phyloP scores from a whole-genome alignment of 2,329 filamentous ascomycete species.

The Ophiocordyceps camponoti-saundersi region DNA sequence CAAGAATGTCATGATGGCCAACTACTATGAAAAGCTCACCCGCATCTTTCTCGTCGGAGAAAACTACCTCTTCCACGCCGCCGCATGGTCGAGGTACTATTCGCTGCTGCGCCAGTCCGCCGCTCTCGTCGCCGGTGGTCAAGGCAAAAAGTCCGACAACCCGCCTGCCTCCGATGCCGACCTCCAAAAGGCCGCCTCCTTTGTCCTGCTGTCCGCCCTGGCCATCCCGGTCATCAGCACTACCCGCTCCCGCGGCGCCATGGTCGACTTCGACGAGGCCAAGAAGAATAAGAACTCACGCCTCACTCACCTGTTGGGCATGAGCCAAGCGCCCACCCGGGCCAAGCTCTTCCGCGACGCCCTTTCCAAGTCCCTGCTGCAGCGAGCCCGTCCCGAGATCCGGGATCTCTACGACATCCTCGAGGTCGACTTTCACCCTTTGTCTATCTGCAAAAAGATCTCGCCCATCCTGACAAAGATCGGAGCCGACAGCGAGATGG shows the following conservation, averaged over 20 bases:
- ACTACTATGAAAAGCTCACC: constrained; percentile 99
- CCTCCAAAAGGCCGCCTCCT: constrained; percentile 85
- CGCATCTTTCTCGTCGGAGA: constrained; percentile 97
- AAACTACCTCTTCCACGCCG: constrained; percentile 98
- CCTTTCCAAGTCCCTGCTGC: constrained; percentile 82
- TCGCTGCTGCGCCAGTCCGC: constrained; percentile 87
- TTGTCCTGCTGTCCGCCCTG: constrained; percentile 84
- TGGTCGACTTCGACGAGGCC: constrained; percentile 92
- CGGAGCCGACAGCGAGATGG: constrained; percentile 85
- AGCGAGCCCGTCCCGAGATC: constrained; percentile 86
- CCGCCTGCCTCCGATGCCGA: constrained; percentile 78
- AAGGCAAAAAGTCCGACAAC: constrained; percentile 87
- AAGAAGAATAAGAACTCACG: constrained; percentile 98
- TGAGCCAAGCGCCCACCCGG: constrained; percentile 78
- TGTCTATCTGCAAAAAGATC: constrained; percentile 98
- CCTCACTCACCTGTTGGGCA: constrained; percentile 86
- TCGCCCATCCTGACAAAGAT: constrained; percentile 91
- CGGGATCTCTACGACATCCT: constrained; percentile 96
- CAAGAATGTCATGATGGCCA: constrained; percentile 99
- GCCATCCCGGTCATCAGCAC: constrained; percentile 99
- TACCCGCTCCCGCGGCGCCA: constrained; percentile 80
- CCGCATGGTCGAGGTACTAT: constrained; percentile 95
- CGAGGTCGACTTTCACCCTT: constrained; percentile 95
- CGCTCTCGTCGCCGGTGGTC: constrained; percentile 63
- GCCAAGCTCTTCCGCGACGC: constrained; percentile 89